Evolutionary conservation across 2,329 filamentous ascomycete species (phyloP).

Genomic region (Sporothrix globosa): DNA sequence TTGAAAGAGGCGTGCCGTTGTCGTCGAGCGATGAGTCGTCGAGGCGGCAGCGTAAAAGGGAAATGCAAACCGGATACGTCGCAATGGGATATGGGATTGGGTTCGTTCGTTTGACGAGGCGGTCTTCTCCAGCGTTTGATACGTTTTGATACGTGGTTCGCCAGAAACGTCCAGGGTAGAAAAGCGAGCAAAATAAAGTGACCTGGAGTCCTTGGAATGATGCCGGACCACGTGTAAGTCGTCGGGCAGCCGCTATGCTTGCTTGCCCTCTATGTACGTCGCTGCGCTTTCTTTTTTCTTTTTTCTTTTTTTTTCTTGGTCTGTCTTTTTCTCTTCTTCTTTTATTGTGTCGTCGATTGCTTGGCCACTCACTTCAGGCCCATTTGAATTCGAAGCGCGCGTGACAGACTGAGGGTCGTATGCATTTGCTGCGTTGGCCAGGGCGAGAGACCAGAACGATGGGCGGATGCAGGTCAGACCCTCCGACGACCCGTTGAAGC

Average conservation of each 20-base stretch:
- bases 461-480: constrained; percentile 15
- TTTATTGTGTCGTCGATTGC: neutral
- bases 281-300: neutral
- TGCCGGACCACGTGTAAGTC: constrained; percentile 24
- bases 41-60: constrained; percentile 2
- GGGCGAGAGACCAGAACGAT: neutral
- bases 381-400: neutral
- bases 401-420: constrained; percentile 23
- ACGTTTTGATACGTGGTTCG: constrained; percentile 29
- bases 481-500: neutral
- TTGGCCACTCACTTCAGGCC: neutral
- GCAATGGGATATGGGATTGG: constrained; percentile 22
- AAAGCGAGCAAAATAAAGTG: neutral
- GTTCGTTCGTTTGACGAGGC: constrained; percentile 25
- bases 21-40: constrained; percentile 15
- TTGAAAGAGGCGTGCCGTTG: constrained; percentile 3
- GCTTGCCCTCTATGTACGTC: constrained; percentile 7
- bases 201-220: neutral
- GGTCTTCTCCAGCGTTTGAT: constrained; percentile 7
- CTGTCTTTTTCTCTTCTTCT: no score
- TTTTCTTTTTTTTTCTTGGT: no score
- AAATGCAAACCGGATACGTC: constrained; percentile 2
- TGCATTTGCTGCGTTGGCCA: constrained; percentile 28
- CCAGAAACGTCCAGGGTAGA: neutral
- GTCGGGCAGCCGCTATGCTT: constrained; percentile 10